Evolutionary conservation across 148 eudicot species (phyloP).

Genomic region (Beta vulgaris): DNA sequence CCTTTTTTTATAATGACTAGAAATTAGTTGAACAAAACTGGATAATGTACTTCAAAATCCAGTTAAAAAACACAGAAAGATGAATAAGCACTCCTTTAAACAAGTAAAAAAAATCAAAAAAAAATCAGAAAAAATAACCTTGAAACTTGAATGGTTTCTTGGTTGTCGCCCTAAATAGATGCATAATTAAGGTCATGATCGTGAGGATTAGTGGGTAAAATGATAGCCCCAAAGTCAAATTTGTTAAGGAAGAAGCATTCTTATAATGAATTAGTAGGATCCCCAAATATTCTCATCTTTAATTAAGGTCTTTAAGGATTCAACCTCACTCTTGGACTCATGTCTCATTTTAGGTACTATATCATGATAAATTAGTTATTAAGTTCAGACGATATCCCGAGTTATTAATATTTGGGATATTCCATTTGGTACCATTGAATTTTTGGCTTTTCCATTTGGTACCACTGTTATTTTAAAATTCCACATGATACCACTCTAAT

Average conservation of each 20-base stretch:
- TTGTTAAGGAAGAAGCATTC: not conserved
- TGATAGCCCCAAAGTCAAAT: slow-evolving; percentile 18
- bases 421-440: no score
- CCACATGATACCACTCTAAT: no score
- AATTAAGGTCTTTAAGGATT: not conserved
- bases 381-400: no score
- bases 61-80: not conserved
- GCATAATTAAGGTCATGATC: not conserved
- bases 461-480: no score
- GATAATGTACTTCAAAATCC: no score
- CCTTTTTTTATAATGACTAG: no score
- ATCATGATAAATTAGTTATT: not conserved
- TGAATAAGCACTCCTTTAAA: not conserved
- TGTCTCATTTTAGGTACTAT: slow-evolving; percentile 18
- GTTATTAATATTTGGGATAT: no score
- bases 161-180: not conserved
- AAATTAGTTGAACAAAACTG: no score
- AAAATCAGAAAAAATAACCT: not conserved
- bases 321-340: not conserved
- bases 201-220: slow-evolving; percentile 24
- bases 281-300: slow-evolving; percentile 31
- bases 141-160: slow-evolving; percentile 1
- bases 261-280: slow-evolving; percentile 22
- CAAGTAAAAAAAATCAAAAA: not conserved
- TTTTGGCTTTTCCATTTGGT: no score